phyloP scores from a whole-genome alignment of 2,329 filamentous ascomycete species.

The Trichophyton simii region DNA sequence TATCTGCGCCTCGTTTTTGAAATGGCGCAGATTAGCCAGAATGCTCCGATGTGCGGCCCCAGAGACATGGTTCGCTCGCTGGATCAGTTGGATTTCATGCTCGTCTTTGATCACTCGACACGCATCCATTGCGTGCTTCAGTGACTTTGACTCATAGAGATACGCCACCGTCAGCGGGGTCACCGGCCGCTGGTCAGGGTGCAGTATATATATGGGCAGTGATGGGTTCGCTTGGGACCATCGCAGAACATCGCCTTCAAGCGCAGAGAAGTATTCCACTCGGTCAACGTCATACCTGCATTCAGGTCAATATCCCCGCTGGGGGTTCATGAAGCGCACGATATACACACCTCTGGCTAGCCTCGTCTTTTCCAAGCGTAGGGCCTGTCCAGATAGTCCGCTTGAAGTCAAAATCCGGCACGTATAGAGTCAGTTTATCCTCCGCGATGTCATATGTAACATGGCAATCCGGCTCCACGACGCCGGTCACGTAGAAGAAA shows the following conservation, averaged over 20 bases:
- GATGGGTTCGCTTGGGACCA: constrained; percentile 21
- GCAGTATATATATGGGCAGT: constrained; percentile 27
- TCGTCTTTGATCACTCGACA: constrained; percentile 60
- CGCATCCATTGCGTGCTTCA: constrained; percentile 49
- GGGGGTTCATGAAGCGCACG: too few species aligned
- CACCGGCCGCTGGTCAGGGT: constrained; percentile 24
- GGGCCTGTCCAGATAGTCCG: constrained; percentile 33
- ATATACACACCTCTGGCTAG: constrained; percentile 36
- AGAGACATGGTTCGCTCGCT: constrained; percentile 58
- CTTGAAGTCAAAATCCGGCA: constrained; percentile 53
- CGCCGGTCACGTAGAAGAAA: constrained; percentile 49
- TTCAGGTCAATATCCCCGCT: neutral
- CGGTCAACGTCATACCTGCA: constrained; percentile 55
- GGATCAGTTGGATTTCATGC: constrained; percentile 61
- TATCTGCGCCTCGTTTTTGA: constrained; percentile 68
- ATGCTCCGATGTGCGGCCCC: constrained; percentile 54
- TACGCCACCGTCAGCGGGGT: neutral
- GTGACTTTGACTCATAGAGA: constrained; percentile 17
- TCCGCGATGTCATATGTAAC: constrained; percentile 45
- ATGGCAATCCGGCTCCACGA: constrained; percentile 42
- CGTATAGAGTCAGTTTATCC: constrained; percentile 59
- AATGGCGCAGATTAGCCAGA: constrained; percentile 48
- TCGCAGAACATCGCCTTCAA: constrained; percentile 39
- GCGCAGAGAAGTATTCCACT: constrained; percentile 46
- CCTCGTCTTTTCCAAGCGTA: constrained; percentile 41